phyloP scores from a whole-genome alignment of 192 early-diverging fungal genomes.

The Podila epigama region DNA sequence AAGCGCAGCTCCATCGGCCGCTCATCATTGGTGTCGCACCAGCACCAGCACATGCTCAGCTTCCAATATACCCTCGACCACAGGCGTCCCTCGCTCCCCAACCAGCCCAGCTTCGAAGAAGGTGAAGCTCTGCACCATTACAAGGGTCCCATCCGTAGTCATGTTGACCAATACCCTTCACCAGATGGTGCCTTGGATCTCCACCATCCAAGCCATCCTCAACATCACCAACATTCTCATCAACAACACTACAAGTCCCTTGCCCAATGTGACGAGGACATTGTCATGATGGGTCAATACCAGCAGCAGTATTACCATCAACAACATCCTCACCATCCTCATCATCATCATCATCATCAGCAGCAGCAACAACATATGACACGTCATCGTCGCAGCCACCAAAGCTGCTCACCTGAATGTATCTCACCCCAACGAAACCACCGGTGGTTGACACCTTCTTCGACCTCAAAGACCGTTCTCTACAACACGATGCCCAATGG shows the following conservation, averaged over 20 bases:
- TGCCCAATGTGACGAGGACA: slow-evolving; percentile 4
- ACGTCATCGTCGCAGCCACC: neutral
- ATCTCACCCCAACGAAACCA: too few species aligned
- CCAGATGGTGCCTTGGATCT: neutral
- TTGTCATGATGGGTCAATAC: slow-evolving; percentile 7
- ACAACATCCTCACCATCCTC: slow-evolving; percentile 11
- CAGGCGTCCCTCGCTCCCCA: slow-evolving; percentile 35
- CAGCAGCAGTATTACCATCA: neutral
- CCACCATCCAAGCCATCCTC: neutral
- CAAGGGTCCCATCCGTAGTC: neutral
- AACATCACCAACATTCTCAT: slow-evolving; percentile 6
- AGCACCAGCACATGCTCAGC: slow-evolving; percentile 6
- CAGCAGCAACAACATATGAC: too few species aligned
- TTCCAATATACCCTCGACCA: slow-evolving; percentile 3
- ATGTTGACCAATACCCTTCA: neutral
- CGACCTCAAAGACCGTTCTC: neutral
- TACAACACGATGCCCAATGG: slow-evolving; percentile 8
- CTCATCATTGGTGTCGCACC: neutral
- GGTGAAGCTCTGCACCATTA: slow-evolving; percentile 36
- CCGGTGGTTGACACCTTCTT: slow-evolving; percentile 7
- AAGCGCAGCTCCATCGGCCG: slow-evolving; percentile 16
- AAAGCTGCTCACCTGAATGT: neutral
- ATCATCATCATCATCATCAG: neutral
- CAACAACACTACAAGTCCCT: slow-evolving; percentile 4
- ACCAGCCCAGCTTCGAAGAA: slow-evolving; percentile 40